Evolutionary conservation across 129 eudicot genomes (phyloP).

Genomic region (Tagetes erecta): DNA sequence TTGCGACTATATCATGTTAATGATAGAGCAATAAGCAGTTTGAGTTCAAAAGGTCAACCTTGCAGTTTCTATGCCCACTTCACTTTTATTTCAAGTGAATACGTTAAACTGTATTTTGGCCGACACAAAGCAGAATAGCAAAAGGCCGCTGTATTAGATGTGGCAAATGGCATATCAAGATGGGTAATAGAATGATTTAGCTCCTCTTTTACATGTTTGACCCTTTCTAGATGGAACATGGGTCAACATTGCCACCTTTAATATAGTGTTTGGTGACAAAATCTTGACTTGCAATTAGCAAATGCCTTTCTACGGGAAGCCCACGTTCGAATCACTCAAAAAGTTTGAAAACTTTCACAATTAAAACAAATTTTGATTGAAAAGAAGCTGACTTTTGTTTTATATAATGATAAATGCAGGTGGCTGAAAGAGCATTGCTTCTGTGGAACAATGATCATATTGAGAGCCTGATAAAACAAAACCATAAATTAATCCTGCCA

Average conservation of each 20-base stretch:
- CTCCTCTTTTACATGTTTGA: neutral
- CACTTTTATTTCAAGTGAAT: too few relatives aligned
- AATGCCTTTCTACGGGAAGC: too few relatives aligned
- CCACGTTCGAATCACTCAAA: neutral
- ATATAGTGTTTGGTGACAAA: neutral
- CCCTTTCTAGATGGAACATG: neutral
- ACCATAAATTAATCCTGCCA: conserved; percentile 68
- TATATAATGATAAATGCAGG: conserved; percentile 36
- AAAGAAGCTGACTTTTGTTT: neutral
- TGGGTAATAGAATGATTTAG: too few relatives aligned
- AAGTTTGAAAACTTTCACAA: neutral
- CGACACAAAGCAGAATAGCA: too few relatives aligned
- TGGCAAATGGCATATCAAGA: too few relatives aligned
- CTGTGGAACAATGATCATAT: conserved; percentile 82
- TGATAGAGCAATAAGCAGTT: too few relatives aligned
- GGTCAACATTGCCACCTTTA: neutral
- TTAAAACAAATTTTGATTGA: neutral
- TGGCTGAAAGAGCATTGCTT: conserved; percentile 81
- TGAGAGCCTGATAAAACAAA: conserved; percentile 73
- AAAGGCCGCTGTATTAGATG: too few relatives aligned
- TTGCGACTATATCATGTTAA: too few relatives aligned
- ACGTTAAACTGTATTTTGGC: too few relatives aligned
- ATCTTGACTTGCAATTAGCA: too few relatives aligned
- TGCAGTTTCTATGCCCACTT: too few relatives aligned
- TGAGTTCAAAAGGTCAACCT: too few relatives aligned